Percentiles rank a stretch among this genome's conserved stretches.
phyloP scores from a whole-genome alignment of 164 flowering plant species.

The Berberis thunbergii region DNA sequence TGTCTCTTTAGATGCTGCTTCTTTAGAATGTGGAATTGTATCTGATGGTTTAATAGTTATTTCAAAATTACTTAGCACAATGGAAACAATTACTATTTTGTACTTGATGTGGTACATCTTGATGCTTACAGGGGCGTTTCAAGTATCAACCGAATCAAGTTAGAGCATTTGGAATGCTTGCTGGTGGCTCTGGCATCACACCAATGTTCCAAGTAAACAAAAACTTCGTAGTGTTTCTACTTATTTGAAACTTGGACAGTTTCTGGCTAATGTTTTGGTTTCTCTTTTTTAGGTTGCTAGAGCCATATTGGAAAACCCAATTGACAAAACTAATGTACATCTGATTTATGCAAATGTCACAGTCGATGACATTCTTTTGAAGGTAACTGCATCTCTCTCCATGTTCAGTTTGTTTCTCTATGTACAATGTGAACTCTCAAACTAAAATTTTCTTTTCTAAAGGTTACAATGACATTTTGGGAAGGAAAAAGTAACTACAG shows the following conservation, averaged over 20 bases:
- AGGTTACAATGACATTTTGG: no score
- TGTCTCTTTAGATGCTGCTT: no score
- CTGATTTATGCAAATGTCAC: conserved; percentile 96
- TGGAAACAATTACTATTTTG: not conserved
- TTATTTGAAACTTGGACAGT: not conserved
- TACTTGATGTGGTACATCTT: conserved; percentile 5
- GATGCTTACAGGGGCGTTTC: conserved; percentile 68
- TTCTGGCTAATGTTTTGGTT: conserved; percentile 1
- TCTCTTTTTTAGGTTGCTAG: conserved; percentile 59
- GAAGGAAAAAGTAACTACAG: no score
- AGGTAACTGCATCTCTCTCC: conserved; percentile 34
- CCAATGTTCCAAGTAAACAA: conserved; percentile 88
- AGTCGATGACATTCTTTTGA: conserved; percentile 79
- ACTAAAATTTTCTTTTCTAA: no score
- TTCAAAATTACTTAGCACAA: not conserved
- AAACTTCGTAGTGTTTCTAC: not conserved
- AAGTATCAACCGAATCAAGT: conserved; percentile 84
- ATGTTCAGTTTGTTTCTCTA: not conserved
- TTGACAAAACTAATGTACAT: conserved; percentile 73
- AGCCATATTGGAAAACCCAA: conserved; percentile 85
- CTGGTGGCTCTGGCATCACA: conserved; percentile 98
- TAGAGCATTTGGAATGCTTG: conserved; percentile 95
- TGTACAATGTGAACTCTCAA: no score
- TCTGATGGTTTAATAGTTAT: no score
- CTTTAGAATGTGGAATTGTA: no score